Evolutionary conservation across 768 basidiomycete species (phyloP), one percentile per base, ranked within the genome.

Genomic region (Rhizopogon roseolus): DNA sequence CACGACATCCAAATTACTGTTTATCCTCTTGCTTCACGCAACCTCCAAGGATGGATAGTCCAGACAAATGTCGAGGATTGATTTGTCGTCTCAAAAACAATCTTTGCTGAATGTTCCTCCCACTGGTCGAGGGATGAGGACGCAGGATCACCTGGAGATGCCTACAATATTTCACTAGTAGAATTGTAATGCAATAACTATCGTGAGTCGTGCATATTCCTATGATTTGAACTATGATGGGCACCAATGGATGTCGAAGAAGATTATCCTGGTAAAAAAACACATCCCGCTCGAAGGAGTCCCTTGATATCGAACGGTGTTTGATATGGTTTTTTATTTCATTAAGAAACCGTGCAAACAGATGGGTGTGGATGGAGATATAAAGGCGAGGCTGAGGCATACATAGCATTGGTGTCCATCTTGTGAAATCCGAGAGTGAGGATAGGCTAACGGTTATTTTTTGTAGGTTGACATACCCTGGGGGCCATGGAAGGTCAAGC

Each of bases 101-200:
- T 91, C 88, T 85, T 80, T 83, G 89, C 90, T 83, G 90, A 89
- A 79, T 75, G 88, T 80, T 84, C 76, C 80, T 92, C 90, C 90
- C 90, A 66, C 69, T 80, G 90, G 90, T 92, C 71, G 90, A 92
- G 90, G 81, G 78, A 86, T 72, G 22, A 89, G 85, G 90, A 92
- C 75, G 90, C 89, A 78, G 84, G 90, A 92, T 86, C 85, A 92
- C 90, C 90, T 91, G 86, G 88, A 81, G 86, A 74, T 69, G 82
- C 75, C 78, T 69, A 88, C 84, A 90, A 34, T 27, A 6, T 22
- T 29, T 13, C n/a, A 19, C 17, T 46, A 43, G 28, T 44, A 19
- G 6, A 34, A 28, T 52, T 53, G 68, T 74, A 62, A 49, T 58
- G 13, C 42, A 57, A 55, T 54, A 32, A 36, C 39, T 41, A 48